Evolutionary conservation across 345 rosid species (phyloP).

Genomic region (Rhizophora apiculata): DNA sequence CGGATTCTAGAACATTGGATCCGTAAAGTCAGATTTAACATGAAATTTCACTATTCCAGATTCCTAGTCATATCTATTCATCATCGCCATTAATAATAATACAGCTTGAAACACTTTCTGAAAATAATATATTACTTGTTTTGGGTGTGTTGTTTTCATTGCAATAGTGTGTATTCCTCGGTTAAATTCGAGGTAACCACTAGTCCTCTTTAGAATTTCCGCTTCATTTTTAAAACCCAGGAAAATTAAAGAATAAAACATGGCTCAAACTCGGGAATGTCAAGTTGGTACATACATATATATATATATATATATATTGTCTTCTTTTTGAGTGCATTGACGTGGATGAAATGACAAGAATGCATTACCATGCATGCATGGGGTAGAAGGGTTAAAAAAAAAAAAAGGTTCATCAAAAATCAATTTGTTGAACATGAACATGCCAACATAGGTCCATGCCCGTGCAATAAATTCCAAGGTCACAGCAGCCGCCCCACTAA

Average conservation of each 20-base stretch:
- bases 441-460: background rate
- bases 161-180: background rate
- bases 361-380: slow-evolving; percentile 4
- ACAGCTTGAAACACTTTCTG: too few relatives aligned
- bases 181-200: slow-evolving; percentile 9
- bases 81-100: too few relatives aligned
- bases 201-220: background rate
- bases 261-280: slow-evolving; percentile 5
- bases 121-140: too few relatives aligned
- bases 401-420: background rate
- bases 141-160: background rate
- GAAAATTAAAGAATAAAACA: background rate
- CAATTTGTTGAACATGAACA: background rate
- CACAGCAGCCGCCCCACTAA: background rate
- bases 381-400: too few relatives aligned
- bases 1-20: slow-evolving; percentile 2
- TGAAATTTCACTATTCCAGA: too few relatives aligned
- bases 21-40: too few relatives aligned
- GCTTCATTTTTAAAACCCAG: slow-evolving; percentile 10
- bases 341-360: slow-evolving; percentile 16
- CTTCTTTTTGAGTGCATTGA: background rate
- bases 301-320: background rate
- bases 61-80: too few relatives aligned
- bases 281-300: slow-evolving; percentile 1
- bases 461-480: background rate